These are phyloP conservation scores for Patellifolia procumbens DNA, from an alignment of 179 eudicot species.

Conservation along the genomic window DNA sequence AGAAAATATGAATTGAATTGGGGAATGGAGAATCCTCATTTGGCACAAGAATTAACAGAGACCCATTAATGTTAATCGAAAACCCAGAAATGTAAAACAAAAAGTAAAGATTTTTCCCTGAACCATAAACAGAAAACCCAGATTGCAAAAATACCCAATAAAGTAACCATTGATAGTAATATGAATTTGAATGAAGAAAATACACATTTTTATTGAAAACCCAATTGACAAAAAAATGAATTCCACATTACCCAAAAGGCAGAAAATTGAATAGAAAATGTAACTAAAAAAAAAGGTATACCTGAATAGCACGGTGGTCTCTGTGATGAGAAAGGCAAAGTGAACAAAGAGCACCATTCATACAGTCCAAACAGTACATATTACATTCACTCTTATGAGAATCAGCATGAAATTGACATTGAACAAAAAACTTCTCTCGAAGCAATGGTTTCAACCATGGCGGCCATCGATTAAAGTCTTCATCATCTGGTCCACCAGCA, in stretches of 20 bases:
- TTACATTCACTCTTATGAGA: slow-evolving; percentile 93
- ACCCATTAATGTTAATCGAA: slow-evolving; percentile 15
- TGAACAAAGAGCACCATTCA: slow-evolving; percentile 74
- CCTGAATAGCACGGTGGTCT: slow-evolving; percentile 95
- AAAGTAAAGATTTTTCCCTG: neutral
- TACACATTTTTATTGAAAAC: neutral
- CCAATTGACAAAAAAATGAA: neutral
- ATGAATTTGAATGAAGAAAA: neutral
- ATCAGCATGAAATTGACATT: slow-evolving; percentile 76
- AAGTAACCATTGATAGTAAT: neutral
- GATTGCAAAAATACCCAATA: neutral
- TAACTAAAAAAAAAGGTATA: slow-evolving; percentile 15
- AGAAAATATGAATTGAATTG: slow-evolving; percentile 6
- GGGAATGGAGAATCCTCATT: neutral
- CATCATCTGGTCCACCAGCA: slow-evolving; percentile 57
- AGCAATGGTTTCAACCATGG: slow-evolving; percentile 79
- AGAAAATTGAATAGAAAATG: neutral
- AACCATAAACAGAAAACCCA: neutral
- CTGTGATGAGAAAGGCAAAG: slow-evolving; percentile 66
- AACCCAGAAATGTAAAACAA: neutral
- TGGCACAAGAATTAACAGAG: slow-evolving; percentile 15
- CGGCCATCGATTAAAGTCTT: slow-evolving; percentile 75
- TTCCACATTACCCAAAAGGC: neutral
- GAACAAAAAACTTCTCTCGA: slow-evolving; percentile 64
- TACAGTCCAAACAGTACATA: slow-evolving; percentile 91